Base-by-base conservation (phyloP, 169 alveolate species). In the Plasmodium ovale region DNA sequence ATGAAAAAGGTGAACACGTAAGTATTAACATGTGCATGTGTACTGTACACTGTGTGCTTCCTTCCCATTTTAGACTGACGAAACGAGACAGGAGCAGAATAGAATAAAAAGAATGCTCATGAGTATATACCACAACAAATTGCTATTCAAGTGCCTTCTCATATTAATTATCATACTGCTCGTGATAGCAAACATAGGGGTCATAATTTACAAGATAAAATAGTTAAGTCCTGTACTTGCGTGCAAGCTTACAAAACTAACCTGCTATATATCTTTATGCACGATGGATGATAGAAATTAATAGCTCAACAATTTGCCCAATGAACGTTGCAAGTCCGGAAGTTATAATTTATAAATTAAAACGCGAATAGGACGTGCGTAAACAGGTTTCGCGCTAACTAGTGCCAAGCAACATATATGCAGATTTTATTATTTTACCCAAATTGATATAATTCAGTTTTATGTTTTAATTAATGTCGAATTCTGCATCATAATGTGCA, bases 181-280 rank as follows among this genome's bases (percentile, higher is more conserved):
- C 70, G 82, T 59, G 14, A 79, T 79, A 47, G 89, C 89, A 53
- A 79, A 79, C 33, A 67, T 79, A 37, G 89, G 89, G 19, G 82
- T 79, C 33, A 62, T 79, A 49, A 79, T 79, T 49, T 79, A 79
- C 49, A 79, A 79, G 68, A 49, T 79, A 1, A 79, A 54, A 39
- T 73, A 51, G 59, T 51, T 42, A 23, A 23, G 42, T 25, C 19
- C 9, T 6, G 51, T 39, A 6, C 51, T 9, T 5, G 51, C 9
- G 51, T 9, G 51, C n/a, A n/a, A n/a, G n/a, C n/a, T n/a, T 39
- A 39, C 51, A 39, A 6, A 39, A 39, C 6, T 51, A 9, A n/a
- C 3, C n/a, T 9, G 3, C 6, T 4, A 51, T 51, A n/a, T 51
- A 51, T 51, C 27, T 9, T 10, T 51, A 10, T 51, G n/a, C n/a